phyloP scores from a whole-genome alignment of 202 grass and related monocot species.

The Schoenoplectus triqueter region DNA sequence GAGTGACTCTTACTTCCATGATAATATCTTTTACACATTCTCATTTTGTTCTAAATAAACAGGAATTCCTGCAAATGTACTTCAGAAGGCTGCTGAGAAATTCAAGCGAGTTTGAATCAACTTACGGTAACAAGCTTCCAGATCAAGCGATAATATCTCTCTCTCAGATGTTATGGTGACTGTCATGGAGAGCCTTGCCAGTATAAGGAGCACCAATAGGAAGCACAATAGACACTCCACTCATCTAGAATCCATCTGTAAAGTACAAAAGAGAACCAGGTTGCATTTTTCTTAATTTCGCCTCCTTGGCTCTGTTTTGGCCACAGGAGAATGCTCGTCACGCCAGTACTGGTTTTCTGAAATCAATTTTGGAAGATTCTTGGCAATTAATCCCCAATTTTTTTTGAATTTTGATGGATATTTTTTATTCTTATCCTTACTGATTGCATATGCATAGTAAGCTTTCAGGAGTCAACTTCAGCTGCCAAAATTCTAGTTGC shows the following conservation, averaged over 20 bases:
- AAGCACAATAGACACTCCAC: constrained; percentile 36
- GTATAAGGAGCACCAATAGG: constrained; percentile 38
- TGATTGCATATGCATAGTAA: constrained; percentile 4
- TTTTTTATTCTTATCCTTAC: constrained; percentile 5
- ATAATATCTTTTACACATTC: neutral
- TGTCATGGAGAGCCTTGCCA: constrained; percentile 54
- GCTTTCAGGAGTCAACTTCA: constrained; percentile 12
- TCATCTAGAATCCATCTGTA: constrained; percentile 48
- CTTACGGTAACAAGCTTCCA: constrained; percentile 46
- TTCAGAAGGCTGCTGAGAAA: constrained; percentile 71
- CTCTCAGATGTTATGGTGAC: constrained; percentile 42
- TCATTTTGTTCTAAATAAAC: constrained; percentile 17
- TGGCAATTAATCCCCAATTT: neutral
- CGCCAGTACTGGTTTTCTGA: neutral
- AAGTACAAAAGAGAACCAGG: constrained; percentile 60
- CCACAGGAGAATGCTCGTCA: neutral
- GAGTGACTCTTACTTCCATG: constrained; percentile 51
- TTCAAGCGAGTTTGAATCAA: constrained; percentile 73
- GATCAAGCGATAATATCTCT: constrained; percentile 36
- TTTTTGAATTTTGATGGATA: constrained; percentile 16
- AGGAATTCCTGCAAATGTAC: constrained; percentile 78
- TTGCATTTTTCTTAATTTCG: constrained; percentile 11
- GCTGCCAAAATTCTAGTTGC: neutral
- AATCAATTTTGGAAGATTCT: neutral
- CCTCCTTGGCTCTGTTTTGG: neutral